phyloP scores from a whole-genome alignment of 768 basidiomycete genomes.

The Lactarius vividus region DNA sequence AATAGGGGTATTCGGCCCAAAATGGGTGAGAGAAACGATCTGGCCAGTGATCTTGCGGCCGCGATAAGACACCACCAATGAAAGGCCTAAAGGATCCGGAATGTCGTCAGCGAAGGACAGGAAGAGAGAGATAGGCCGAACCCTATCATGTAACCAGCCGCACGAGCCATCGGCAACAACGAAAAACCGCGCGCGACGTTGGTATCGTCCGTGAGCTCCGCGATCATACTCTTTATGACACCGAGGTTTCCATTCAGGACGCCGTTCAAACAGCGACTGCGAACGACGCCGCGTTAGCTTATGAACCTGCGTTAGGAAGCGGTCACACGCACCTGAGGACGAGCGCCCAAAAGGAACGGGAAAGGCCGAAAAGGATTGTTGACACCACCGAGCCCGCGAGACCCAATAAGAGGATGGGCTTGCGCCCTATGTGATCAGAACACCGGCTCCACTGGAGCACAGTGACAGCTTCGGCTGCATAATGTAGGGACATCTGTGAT shows the following conservation, averaged over 20 bases:
- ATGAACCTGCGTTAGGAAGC: background rate
- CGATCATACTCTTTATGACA: slow-evolving; percentile 72
- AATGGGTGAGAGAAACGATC: slow-evolving; percentile 26
- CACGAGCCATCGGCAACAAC: slow-evolving; percentile 35
- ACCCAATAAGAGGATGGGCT: slow-evolving; percentile 43
- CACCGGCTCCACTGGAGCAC: slow-evolving; percentile 47
- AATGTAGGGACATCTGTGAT: slow-evolving; percentile 47
- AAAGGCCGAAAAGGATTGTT: slow-evolving; percentile 38
- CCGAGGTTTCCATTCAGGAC: slow-evolving; percentile 34
- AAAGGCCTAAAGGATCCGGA: slow-evolving; percentile 22
- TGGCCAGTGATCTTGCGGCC: slow-evolving; percentile 30
- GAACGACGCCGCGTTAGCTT: background rate
- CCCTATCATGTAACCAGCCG: slow-evolving; percentile 20
- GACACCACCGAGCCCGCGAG: slow-evolving; percentile 36
- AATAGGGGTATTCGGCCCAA: slow-evolving; percentile 31
- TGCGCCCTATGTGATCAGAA: slow-evolving; percentile 49
- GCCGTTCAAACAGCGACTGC: slow-evolving; percentile 19
- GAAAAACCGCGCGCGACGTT: slow-evolving; percentile 48
- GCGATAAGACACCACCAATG: slow-evolving; percentile 30
- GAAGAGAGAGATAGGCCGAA: background rate
- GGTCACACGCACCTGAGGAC: slow-evolving; percentile 30
- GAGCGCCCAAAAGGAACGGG: slow-evolving; percentile 36
- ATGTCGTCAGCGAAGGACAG: background rate
- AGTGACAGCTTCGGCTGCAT: slow-evolving; percentile 44
- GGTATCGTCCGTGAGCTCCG: slow-evolving; percentile 59